Conservation (phyloP, 371 early-diverging fungal genomes). For the Rhizopus sp. region DNA sequence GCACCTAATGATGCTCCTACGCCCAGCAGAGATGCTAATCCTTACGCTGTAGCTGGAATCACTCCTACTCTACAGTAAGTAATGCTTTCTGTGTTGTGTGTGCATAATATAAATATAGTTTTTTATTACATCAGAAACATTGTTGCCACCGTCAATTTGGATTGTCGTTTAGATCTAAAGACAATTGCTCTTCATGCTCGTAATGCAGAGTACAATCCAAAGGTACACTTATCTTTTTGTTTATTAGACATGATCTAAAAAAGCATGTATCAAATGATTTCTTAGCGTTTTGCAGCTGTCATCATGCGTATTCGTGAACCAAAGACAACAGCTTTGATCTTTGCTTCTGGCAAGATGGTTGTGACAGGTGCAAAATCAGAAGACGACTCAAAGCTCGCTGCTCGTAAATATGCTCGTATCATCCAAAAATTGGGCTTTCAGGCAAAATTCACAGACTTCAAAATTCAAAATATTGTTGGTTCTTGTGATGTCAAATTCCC, state of each 20-base stretch:
- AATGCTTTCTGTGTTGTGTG: conserved; percentile 6
- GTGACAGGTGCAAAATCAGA: conserved; percentile 98
- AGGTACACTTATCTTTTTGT: conserved; percentile 63
- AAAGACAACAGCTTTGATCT: conserved; percentile 99
- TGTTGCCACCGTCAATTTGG: conserved; percentile 99
- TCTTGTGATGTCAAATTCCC: conserved; percentile 99
- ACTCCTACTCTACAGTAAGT: conserved; percentile 87
- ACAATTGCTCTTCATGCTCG: conserved; percentile 99
- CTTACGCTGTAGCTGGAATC: conserved; percentile 72
- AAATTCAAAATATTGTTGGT: conserved; percentile 99
- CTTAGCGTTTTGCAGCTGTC: conserved; percentile 99
- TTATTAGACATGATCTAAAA: background rate
- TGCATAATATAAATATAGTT: conserved; percentile 18
- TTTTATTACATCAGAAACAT: conserved; percentile 76
- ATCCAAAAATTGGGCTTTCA: conserved; percentile 99
- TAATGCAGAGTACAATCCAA: conserved; percentile 99
- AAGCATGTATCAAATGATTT: background rate
- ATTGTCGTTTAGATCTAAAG: conserved; percentile 98
- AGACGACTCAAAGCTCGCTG: conserved; percentile 96
- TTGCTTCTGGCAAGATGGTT: conserved; percentile 99
- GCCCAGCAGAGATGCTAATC: conserved; percentile 55
- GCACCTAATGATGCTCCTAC: conserved; percentile 55
- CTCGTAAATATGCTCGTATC: conserved; percentile 99
- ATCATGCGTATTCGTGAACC: conserved; percentile 99
- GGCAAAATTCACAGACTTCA: conserved; percentile 99